Evolutionary conservation across 176 grass and related monocot species (phyloP), one percentile per base, ranked within the genome.

Genomic region (Oryza punctata): DNA sequence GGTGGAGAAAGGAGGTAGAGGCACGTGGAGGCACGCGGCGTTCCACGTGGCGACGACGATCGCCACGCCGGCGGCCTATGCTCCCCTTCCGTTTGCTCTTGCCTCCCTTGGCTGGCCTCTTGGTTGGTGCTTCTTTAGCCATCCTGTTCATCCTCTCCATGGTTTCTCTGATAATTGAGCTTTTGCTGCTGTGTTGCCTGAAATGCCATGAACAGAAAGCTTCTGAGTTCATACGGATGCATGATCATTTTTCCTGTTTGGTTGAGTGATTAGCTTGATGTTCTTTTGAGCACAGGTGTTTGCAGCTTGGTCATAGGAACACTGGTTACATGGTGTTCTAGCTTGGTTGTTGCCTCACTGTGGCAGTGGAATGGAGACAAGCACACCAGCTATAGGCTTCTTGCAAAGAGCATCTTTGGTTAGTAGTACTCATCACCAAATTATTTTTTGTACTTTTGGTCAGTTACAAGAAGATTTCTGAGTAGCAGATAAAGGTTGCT

Each of bases 281-380:
- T 64, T 73, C 32, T 1, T 73, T 79, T 64, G 43, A 12, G 25
- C 37, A 18, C 59, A 94, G 87, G 94, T 60, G 91, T 83, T 77
- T 85, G 83, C 67, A 85, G 90, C 77, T 94, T 97, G 90, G 87
- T 92, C 9, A 49, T 77, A 43, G 88, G 94, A 65, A 94, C 92
- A 35, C 46, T 97, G 8, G 73, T 85, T 6, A 92, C 92, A 75
- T 89, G 92, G 94, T 94, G 91, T 45, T 94, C 90, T 1, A 97
- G 94, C 67, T 75, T 97, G 63, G 27, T 74, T 1, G 60, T 94
- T 14, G 87, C 94, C 27, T 97, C 92, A 0, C 61, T 97, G 2
- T 97, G 94, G 94, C 78, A 87, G 71, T 94, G 94, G 89, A 83
- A 97, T 21, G 92, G 92, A 19, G 85, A 94, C 49, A 97, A 92